Base-by-base conservation (phyloP, 768 basidiomycete genomes). In the Coprinellus micaceus region DNA sequence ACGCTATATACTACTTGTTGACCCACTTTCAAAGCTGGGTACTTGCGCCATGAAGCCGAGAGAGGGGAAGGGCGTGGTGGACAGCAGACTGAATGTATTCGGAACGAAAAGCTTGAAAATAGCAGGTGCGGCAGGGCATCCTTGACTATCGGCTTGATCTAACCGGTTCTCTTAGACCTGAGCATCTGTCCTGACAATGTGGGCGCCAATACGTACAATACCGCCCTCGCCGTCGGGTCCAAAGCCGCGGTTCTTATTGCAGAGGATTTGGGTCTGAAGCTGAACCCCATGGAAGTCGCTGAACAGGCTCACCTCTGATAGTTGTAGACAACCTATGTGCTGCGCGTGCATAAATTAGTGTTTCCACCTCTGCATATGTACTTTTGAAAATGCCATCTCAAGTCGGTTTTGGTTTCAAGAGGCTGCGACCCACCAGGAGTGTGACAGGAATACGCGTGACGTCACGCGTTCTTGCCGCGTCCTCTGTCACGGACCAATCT, bases 31-130 rank as follows among this genome's bases (percentile, higher is more conserved):
- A 3, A 51, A 85, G 83, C 72, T 84, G 13, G 85, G 85, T 37
- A 87, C 85, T 0, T 86, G 84, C 56, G 79, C 83, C 0, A 87
- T 88, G 85, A 85, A 86, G 64, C 76, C 83, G 2, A 75, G 78
- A 19, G 74, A 80, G 17, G 54, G 75, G 39, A 79, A 77, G 4
- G 86, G 85, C 13, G 86, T 88, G 3, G 82, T 89, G 7, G 83
- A 89, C 61, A 52, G 77, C 26, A 70, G 70, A n/a, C 67, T 88
- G 39, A 83, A 83, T 58, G 84, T 89, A 12, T 86, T 88, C 58
- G 84, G 83, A 0, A 74, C 82, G 1, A 59, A 71, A 59, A 76
- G 76, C 26, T 69, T 88, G 50, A 85, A 87, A 63, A 77, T 89
- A 24, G 83, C 81, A 45, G 84, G 79, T 75, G 40, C 22, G 69